These are phyloP conservation scores for Inga leiocalycina DNA, from an alignment of 306 rosid species.

Conservation along the genomic window DNA sequence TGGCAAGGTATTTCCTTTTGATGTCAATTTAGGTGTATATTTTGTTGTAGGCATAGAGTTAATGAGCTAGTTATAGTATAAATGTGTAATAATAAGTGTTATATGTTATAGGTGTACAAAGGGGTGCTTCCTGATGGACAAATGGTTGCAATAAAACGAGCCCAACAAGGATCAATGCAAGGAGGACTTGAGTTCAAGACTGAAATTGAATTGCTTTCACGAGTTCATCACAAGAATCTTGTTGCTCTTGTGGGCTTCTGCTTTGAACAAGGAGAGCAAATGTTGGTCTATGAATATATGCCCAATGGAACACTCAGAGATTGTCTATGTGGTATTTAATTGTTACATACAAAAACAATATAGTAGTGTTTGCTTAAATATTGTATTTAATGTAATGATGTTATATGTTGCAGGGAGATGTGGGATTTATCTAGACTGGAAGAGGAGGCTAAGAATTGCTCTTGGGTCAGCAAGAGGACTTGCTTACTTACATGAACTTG, in stretches of 20 bases:
- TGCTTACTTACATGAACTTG: conserved; percentile 93
- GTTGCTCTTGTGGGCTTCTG: conserved; percentile 95
- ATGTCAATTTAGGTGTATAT: background rate
- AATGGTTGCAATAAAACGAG: conserved; percentile 86
- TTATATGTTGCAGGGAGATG: conserved; percentile 61
- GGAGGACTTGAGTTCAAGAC: conserved; percentile 94
- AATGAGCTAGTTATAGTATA: background rate
- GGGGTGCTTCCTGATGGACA: conserved; percentile 78
- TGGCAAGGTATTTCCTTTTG: conserved; percentile 68
- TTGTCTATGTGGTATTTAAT: conserved; percentile 63
- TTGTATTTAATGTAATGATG: background rate
- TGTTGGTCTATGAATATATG: conserved; percentile 87
- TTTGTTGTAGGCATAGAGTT: background rate
- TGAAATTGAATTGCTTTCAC: conserved; percentile 93
- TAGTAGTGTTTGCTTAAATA: background rate
- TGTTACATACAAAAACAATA: background rate
- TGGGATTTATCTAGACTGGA: conserved; percentile 87
- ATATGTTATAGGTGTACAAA: conserved; percentile 65
- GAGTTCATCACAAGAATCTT: conserved; percentile 98
- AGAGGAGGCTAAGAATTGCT: conserved; percentile 87
- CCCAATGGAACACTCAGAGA: conserved; percentile 85
- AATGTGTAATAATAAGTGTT: background rate
- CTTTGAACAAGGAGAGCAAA: conserved; percentile 94
- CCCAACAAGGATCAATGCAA: conserved; percentile 97
- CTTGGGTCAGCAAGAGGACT: conserved; percentile 98